Conservation (phyloP, 139 green algal genomes). For the Mesotaenium endlicherianum region DNA sequence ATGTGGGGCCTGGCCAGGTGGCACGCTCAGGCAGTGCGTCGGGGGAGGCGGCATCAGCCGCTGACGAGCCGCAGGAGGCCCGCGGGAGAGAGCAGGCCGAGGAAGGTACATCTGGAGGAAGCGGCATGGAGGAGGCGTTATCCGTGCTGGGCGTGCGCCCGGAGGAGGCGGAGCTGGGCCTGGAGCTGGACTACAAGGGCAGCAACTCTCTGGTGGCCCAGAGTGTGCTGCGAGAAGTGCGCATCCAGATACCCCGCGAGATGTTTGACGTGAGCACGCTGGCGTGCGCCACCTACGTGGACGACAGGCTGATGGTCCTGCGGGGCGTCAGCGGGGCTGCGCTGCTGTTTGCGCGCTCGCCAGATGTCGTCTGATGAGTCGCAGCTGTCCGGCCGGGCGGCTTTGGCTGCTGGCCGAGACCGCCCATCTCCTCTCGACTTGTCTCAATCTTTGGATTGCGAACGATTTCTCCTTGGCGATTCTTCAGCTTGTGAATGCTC, state of each 20-base stretch:
- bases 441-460: too few species aligned
- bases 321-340: constrained; percentile 2
- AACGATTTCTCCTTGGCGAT: too few species aligned
- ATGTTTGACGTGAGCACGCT: constrained; percentile 25
- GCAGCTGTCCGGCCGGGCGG: too few species aligned
- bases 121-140: background rate
- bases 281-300: constrained; percentile 5
- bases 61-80: background rate
- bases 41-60: background rate
- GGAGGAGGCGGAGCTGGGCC: background rate
- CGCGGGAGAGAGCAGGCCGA: background rate
- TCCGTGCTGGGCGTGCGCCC: background rate
- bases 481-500: too few species aligned
- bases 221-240: constrained; percentile 24
- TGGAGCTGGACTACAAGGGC: constrained; percentile 5
- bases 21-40: too few species aligned
- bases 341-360: constrained; percentile 18
- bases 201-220: background rate
- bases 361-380: too few species aligned
- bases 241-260: constrained; percentile 20
- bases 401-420: too few species aligned
- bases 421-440: too few species aligned
- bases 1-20: too few species aligned
- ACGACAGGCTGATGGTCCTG: constrained; percentile 16
- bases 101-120: background rate